Percentiles rank a stretch among this genome's conserved stretches.
Conservation (phyloP, 73 alveolate genomes). For the Symbiodinium pilosum region DNA sequence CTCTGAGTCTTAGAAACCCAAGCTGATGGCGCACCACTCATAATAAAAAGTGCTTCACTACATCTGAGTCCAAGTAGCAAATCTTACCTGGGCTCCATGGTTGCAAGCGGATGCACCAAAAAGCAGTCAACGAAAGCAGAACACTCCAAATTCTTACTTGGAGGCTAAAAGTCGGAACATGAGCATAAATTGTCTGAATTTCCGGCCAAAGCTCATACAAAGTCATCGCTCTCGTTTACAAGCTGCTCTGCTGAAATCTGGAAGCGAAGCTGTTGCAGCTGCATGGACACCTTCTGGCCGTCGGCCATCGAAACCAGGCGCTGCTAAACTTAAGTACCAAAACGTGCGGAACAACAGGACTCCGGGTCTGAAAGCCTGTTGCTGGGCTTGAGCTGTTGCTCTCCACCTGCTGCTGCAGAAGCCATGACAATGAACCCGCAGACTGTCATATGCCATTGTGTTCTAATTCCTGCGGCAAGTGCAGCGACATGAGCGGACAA, state of each 20-base stretch:
- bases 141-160: not conserved
- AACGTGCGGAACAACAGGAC: too few relatives aligned
- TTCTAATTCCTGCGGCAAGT: too few relatives aligned
- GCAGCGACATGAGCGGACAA: too few relatives aligned
- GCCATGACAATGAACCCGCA: too few relatives aligned
- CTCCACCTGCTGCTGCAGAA: too few relatives aligned
- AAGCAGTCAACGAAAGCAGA: not conserved
- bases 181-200: not conserved
- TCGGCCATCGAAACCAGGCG: not conserved
- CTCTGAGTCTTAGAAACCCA: not conserved
- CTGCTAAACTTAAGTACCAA: not conserved
- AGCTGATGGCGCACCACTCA: not conserved
- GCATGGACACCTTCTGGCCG: not conserved
- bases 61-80: not conserved
- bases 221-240: not conserved
- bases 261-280: constrained; percentile 5
- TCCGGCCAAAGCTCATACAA: not conserved
- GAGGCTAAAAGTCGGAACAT: not conserved
- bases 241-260: constrained; percentile 9
- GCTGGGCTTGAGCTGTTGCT: too few relatives aligned
- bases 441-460: too few relatives aligned
- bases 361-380: too few relatives aligned
- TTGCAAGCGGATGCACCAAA: not conserved
- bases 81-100: not conserved
- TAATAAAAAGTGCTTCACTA: not conserved